These are phyloP conservation scores for Eimeria falciformis DNA, from an alignment of 169 alveolate species.

Conservation along the genomic window DNA sequence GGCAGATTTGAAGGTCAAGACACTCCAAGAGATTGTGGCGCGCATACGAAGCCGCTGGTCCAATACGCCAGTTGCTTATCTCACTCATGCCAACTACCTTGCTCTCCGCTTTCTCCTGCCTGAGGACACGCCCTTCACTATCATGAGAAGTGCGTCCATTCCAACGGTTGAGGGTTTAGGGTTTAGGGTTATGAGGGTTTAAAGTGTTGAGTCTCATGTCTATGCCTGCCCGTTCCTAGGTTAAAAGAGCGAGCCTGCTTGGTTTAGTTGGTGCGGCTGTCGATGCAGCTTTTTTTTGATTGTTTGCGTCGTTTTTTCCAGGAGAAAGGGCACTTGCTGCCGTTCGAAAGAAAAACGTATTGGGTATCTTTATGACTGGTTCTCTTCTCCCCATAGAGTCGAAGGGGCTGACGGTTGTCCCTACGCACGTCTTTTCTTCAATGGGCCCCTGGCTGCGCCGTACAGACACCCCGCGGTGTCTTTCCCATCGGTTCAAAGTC, in stretches of 20 bases:
- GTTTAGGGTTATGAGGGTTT: slow-evolving; percentile 27
- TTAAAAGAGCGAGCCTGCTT: background rate
- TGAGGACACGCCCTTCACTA: background rate
- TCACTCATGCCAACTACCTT: background rate
- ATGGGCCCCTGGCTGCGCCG: slow-evolving; percentile 53
- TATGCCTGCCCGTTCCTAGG: background rate
- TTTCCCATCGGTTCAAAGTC: background rate
- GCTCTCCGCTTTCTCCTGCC: background rate
- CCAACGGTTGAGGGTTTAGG: slow-evolving; percentile 11
- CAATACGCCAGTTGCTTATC: background rate
- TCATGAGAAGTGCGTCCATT: background rate
- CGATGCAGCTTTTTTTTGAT: background rate
- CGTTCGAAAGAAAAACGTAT: background rate
- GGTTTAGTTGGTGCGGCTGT: background rate
- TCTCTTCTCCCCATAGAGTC: background rate
- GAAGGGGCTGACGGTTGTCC: background rate
- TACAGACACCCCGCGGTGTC: slow-evolving; percentile 53
- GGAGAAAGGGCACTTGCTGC: background rate
- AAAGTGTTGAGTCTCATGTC: background rate
- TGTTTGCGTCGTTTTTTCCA: background rate
- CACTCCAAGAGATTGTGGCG: background rate
- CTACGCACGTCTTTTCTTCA: background rate
- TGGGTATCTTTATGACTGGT: background rate
- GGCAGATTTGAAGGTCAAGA: background rate
- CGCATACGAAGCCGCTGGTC: background rate